Evolutionary conservation across 2,329 filamentous ascomycete genomes (phyloP).

Genomic region (Podosphaera leucotricha): DNA sequence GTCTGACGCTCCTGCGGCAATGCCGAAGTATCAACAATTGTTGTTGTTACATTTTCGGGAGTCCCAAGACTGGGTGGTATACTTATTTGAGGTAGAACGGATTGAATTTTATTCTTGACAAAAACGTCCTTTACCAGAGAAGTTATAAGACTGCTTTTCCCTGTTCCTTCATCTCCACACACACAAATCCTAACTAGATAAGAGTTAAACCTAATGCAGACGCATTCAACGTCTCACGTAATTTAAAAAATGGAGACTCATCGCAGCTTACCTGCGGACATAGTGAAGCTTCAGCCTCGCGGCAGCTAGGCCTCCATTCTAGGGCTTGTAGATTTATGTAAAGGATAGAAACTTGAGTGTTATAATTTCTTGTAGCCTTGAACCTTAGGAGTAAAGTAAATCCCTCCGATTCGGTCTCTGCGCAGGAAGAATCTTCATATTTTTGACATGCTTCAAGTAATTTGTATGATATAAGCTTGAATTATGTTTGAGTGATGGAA

Average conservation of each 20-base stretch:
- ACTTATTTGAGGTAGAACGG: slow-evolving; percentile 82
- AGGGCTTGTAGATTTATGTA: not conserved
- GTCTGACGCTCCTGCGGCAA: slow-evolving; percentile 80
- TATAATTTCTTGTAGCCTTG: not conserved
- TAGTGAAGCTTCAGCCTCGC: slow-evolving; percentile 11
- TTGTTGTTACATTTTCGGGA: slow-evolving; percentile 90
- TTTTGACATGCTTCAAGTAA: too few relatives aligned
- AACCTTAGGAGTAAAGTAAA: not conserved
- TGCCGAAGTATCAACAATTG: slow-evolving; percentile 90
- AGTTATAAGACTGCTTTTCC: slow-evolving; percentile 81
- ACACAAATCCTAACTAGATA: slow-evolving; percentile 68
- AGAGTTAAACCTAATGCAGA: slow-evolving; percentile 2
- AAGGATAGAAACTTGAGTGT: not conserved
- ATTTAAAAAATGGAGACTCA: too few relatives aligned
- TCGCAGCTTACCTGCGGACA: slow-evolving; percentile 12
- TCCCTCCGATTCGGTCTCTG: not conserved
- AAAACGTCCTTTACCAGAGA: slow-evolving; percentile 95
- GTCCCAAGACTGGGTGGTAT: slow-evolving; percentile 83
- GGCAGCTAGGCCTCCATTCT: slow-evolving; percentile 12
- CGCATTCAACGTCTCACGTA: not conserved
- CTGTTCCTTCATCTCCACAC: slow-evolving; percentile 88
- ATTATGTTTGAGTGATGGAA: too few relatives aligned
- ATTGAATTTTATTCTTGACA: slow-evolving; percentile 83
- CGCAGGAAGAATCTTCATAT: not conserved
- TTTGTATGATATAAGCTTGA: too few relatives aligned